A percentile compares a stretch with the other conserved stretches of the same genome.
phyloP scores from a whole-genome alignment of 305 asterid genomes.

The Fraxinus albicans region DNA sequence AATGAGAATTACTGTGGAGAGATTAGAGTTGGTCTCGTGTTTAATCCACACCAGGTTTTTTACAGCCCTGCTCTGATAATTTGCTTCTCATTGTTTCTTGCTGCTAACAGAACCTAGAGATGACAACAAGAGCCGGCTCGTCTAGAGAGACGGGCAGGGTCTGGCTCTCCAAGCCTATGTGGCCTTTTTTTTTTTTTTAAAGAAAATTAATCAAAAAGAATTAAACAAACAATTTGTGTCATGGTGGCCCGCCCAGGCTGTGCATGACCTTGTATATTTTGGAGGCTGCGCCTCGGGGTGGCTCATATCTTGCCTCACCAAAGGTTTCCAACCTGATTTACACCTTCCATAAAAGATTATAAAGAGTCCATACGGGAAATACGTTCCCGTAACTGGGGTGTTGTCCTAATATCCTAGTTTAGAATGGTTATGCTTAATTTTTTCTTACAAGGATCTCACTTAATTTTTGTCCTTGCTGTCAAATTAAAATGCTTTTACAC shows the following conservation, averaged over 20 bases:
- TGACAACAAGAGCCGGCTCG: background rate
- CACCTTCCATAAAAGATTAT: background rate
- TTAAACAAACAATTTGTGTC: background rate
- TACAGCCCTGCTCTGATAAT: background rate
- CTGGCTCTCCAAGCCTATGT: background rate
- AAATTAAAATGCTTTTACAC: background rate
- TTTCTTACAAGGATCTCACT: background rate
- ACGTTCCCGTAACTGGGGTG: background rate
- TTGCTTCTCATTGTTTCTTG: background rate
- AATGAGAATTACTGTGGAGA: conserved; percentile 64
- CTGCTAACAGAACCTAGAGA: background rate
- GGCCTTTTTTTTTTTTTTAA: background rate
- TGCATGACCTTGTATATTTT: background rate
- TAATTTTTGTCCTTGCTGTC: background rate
- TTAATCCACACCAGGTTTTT: conserved; percentile 48
- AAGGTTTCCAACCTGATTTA: background rate
- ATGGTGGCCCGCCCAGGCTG: background rate
- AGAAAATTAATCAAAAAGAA: background rate
- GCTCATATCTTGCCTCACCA: background rate
- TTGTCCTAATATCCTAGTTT: background rate
- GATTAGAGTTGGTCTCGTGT: conserved; percentile 69
- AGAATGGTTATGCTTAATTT: background rate
- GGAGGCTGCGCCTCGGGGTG: background rate
- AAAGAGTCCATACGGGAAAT: background rate
- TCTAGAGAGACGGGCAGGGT: background rate